Base-by-base conservation (phyloP, 2,329 filamentous ascomycete genomes). In the Hypoxylon rubiginosum region DNA sequence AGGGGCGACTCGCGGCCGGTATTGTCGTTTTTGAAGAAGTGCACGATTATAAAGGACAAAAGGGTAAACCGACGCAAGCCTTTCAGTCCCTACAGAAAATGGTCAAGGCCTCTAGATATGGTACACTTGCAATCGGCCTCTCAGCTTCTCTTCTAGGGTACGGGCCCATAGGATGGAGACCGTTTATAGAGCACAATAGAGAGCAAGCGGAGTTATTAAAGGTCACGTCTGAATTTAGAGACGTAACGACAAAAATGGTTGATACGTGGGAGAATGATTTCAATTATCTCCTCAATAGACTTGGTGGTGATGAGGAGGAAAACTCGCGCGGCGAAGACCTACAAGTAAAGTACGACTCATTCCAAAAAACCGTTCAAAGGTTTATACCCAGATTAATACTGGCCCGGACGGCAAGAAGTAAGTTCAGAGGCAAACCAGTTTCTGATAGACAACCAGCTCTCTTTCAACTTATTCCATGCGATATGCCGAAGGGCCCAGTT, bases 21-120 rank as follows among this genome's bases (percentile, higher is more conserved):
- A 63, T 62, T 26, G 21, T 67, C 7, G 65, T 69, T 15, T 55
- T 69, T 15, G 67, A 69, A 5, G 67, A 69, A 26, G 63, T 67
- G 3, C 67, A 67, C 15, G 9, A 30, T 1, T 69, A 69, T 21
- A 26, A n/a, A 19, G 62, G 62, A 30, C 1, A 19, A 26, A 17
- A 9, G 15, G 8, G 3, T 11, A 10, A 19, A 21, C 28, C 9
- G 19, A 62, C 54, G 4, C 2, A 1, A 0, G 46, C 67, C 15
- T 67, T 69, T 30, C 13, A 3, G 19, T 3, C 41, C 11, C 19
- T 69, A 1, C 4, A 39, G 13, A 17, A 4, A 9, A 49, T 66
- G 1, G 30, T 15, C 1, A 17, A n/a, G 2, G 19, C 48, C 26
- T n/a, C n/a, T 1, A 26, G 26, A 15, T 3, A 3, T 4, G 39